Percentiles rank a stretch among this genome's conserved stretches.
These are phyloP conservation scores for Phlebiopsis gigantea DNA, from an alignment of 768 basidiomycete genomes.

Conservation along the genomic window DNA sequence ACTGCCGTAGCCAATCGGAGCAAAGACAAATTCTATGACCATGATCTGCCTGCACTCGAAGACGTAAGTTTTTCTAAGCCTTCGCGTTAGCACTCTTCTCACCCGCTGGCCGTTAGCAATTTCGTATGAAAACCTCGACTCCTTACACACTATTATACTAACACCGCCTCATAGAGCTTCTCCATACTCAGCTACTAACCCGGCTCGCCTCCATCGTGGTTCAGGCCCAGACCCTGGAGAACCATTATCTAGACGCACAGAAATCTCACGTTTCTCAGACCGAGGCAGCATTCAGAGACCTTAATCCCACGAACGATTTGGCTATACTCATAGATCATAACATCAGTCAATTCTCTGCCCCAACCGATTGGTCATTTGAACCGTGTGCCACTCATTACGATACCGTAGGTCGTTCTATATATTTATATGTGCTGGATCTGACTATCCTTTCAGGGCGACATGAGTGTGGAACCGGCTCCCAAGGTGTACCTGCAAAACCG, in stretches of 20 bases:
- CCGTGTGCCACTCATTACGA: conserved; percentile 74
- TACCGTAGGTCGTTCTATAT: conserved; percentile 40
- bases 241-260: conserved; percentile 51
- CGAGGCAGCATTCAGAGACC: conserved; percentile 41
- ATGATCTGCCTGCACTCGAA: conserved; percentile 64
- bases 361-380: conserved; percentile 70
- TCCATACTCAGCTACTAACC: conserved; percentile 60
- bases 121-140: conserved; percentile 42
- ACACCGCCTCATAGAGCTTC: conserved; percentile 41
- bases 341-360: conserved; percentile 55
- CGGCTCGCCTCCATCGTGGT: conserved; percentile 50
- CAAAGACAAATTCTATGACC: conserved; percentile 67
- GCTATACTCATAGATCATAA: conserved; percentile 70
- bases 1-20: conserved; percentile 63
- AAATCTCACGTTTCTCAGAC: conserved; percentile 45
- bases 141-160: background rate
- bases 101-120: conserved; percentile 41
- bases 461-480: conserved; percentile 63
- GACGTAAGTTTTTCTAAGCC: conserved; percentile 44
- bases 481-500: conserved; percentile 83
- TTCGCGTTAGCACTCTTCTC: background rate
- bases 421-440: background rate
- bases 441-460: conserved; percentile 37
- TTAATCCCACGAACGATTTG: conserved; percentile 61
- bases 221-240: conserved; percentile 55